A percentile compares a stretch with the other conserved stretches of the same genome.
Evolutionary conservation across 192 early-diverging fungal species (phyloP).

Genomic region (Podila epigama): DNA sequence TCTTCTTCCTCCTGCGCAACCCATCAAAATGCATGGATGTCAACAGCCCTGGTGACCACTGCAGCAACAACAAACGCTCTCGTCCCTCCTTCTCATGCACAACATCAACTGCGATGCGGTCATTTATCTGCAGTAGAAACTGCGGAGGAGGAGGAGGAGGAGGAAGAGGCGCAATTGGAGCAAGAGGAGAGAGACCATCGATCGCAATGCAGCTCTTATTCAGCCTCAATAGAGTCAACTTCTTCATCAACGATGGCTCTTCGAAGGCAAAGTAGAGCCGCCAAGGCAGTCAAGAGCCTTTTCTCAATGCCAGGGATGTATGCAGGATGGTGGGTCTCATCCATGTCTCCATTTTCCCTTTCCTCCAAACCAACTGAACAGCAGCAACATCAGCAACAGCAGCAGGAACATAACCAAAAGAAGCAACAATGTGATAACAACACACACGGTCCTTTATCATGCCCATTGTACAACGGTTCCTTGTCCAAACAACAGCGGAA

Average conservation of each 20-base stretch:
- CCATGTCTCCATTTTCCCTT: no score
- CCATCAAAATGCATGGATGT: no score
- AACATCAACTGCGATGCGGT: no score
- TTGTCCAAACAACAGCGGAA: background rate
- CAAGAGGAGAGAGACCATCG: background rate
- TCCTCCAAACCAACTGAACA: background rate
- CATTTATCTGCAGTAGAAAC: no score
- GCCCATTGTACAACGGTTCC: no score
- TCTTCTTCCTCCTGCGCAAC: no score
- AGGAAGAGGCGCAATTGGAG: background rate
- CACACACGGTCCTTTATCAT: no score
- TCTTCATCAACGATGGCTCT: background rate
- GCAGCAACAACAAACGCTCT: background rate
- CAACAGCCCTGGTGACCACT: no score
- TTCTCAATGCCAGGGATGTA: slow-evolving; percentile 1
- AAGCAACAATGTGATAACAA: background rate
- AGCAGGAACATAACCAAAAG: background rate
- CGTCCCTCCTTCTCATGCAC: background rate
- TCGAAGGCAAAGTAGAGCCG: background rate
- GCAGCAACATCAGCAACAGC: background rate
- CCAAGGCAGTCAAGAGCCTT: background rate
- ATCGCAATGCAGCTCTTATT: background rate
- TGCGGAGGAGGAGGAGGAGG: no score
- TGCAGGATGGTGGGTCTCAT: background rate
- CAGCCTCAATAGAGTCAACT: background rate